Evolutionary conservation across 371 early-diverging fungal species (phyloP).

Genomic region (Actinomortierella ambigua): DNA sequence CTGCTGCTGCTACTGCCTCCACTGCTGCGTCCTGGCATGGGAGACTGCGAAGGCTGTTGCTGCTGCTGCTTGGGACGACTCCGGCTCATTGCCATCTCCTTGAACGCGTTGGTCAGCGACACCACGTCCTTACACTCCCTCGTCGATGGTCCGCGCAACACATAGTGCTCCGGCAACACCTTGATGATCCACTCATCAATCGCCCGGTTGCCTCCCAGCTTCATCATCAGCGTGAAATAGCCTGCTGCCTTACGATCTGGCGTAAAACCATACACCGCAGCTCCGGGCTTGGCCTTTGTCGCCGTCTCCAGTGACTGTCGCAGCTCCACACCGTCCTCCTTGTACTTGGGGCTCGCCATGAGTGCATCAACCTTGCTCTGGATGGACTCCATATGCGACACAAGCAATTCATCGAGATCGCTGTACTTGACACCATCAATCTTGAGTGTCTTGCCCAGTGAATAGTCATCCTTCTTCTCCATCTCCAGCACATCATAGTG

Average conservation of each 20-base stretch:
- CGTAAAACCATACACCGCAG: constrained; percentile 43
- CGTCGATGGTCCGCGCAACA: constrained; percentile 31
- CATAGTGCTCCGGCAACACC: constrained; percentile 32
- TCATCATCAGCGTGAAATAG: constrained; percentile 36
- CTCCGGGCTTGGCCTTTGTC: constrained; percentile 38
- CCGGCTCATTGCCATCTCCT: constrained; percentile 29
- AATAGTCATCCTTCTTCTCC: constrained; percentile 73
- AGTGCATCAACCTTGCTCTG: constrained; percentile 69
- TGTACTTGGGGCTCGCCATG: constrained; percentile 68
- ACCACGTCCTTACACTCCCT: constrained; percentile 35
- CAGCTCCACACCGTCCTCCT: constrained; percentile 26
- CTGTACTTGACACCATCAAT: constrained; percentile 70
- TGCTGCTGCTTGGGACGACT: constrained; percentile 22
- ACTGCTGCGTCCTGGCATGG: constrained; percentile 26
- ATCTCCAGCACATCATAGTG: constrained; percentile 89
- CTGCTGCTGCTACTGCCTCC: constrained; percentile 23
- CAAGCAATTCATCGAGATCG: constrained; percentile 92
- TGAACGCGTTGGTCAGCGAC: constrained; percentile 23
- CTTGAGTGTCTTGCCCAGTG: constrained; percentile 60
- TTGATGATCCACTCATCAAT: constrained; percentile 38
- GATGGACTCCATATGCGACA: constrained; percentile 86
- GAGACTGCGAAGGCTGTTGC: constrained; percentile 14
- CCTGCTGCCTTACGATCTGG: constrained; percentile 35
- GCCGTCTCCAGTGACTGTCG: constrained; percentile 34
- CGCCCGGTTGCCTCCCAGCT: constrained; percentile 28